Conservation (phyloP, 1,139 yeast species). For the Kluyveromyces sp. region DNA sequence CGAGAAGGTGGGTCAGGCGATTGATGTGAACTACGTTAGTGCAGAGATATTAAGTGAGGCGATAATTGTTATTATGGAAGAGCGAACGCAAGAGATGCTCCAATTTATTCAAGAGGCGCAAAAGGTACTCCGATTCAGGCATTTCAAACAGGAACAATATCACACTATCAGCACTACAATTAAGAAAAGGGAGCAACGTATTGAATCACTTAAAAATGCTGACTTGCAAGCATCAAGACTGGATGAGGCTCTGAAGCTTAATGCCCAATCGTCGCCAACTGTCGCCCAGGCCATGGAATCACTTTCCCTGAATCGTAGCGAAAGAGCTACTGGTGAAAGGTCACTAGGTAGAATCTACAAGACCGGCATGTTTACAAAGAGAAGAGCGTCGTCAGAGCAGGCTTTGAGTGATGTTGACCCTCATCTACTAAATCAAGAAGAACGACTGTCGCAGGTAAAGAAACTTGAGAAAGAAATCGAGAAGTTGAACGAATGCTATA, state of each 20-base stretch:
- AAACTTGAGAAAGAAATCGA: constrained; percentile 31
- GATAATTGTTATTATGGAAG: constrained; percentile 64
- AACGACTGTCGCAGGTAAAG: constrained; percentile 30
- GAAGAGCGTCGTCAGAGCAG: constrained; percentile 17
- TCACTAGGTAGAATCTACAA: constrained; percentile 5
- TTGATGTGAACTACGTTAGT: constrained; percentile 72
- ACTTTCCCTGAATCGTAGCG: background rate
- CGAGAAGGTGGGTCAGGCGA: constrained; percentile 80
- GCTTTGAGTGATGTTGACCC: constrained; percentile 20
- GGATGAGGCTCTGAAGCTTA: constrained; percentile 28
- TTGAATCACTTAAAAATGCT: constrained; percentile 26
- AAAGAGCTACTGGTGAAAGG: constrained; percentile 3
- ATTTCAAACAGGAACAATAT: constrained; percentile 62
- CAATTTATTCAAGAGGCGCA: constrained; percentile 67
- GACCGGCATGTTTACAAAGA: constrained; percentile 1
- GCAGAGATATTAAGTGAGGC: constrained; percentile 61
- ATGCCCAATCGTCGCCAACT: constrained; percentile 28
- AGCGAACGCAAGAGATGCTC: constrained; percentile 79
- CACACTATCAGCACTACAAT: constrained; percentile 40
- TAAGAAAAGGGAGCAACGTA: constrained; percentile 27
- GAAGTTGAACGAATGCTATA: constrained; percentile 34
- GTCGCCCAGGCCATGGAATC: constrained; percentile 27
- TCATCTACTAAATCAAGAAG: constrained; percentile 28
- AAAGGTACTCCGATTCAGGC: constrained; percentile 60
- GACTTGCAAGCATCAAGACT: constrained; percentile 31